Base-by-base conservation (phyloP, 306 rosid species). In the Prunus fruticosa region DNA sequence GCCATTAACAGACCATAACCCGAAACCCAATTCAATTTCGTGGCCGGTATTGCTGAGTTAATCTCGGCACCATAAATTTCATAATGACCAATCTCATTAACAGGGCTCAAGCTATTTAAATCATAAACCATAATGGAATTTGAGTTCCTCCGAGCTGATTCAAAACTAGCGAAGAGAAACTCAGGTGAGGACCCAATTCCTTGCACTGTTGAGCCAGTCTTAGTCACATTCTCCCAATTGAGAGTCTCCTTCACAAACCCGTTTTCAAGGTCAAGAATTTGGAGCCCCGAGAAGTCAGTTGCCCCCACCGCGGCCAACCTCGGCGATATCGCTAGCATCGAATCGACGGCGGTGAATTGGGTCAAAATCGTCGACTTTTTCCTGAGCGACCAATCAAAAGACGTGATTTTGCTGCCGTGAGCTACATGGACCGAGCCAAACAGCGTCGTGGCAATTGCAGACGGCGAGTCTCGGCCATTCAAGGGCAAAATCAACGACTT, bases 381-480 rank as follows among this genome's bases (percentile, higher is more conserved):
- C 57, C 89, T 83, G 43, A 96, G 84, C 15, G 99, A 96, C 99
- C 98, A 92, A 68, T 96, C 98, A 51, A 89, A 96, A 0, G 97
- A 82, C 23, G 99, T 92, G 64, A 96, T 91, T 53, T 96, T 96
- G 82, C 97, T 89, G 7, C 99, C 99, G 65, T 96, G 97, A 0
- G 98, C 90, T 14, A 91, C 97, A 67, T 96, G 98, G 54, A 92
- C 71, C 1, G 98, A 88, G 0, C 98, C 98, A 12, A 78, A 82
- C 38, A 81, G 76, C 69, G 98, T 86, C 27, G 97, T 77, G n/a
- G 93, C 84, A 19, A 96, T 80, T n/a, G 84, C 58, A 2, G 99
- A 88, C 4, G 97, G 96, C 5, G 93, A 80, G 23, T 96, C 92
- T 15, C 98, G 84, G 34, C 99, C 97, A 60, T 88, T 92, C 0